Conservation (phyloP, 169 alveolate species). For the Plasmodium coatneyi region DNA sequence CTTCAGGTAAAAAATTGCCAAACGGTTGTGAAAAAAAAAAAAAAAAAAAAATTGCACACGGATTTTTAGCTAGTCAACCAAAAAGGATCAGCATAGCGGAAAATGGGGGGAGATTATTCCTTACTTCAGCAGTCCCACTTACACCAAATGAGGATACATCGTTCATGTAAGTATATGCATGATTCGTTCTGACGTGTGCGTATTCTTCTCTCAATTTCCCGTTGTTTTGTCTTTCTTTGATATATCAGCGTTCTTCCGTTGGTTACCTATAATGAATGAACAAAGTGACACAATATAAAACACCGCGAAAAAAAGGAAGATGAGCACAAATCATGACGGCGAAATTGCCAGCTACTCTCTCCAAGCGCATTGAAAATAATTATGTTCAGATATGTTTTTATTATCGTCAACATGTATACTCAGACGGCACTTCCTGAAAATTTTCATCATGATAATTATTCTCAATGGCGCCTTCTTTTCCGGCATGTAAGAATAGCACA, state of each 20-base stretch:
- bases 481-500: background rate
- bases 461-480: conserved; percentile 27
- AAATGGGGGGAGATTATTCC: background rate
- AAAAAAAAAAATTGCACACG: background rate
- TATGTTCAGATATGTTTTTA: conserved; percentile 35
- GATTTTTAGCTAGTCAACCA: background rate
- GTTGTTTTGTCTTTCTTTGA: no score
- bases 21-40: background rate
- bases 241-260: background rate
- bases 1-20: background rate
- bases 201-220: background rate
- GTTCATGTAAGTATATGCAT: background rate
- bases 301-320: background rate
- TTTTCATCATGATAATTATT: conserved; percentile 75
- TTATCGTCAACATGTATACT: conserved; percentile 61
- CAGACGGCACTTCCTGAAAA: conserved; percentile 77
- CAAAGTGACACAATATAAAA: background rate
- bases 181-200: background rate
- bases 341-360: background rate
- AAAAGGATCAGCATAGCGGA: background rate
- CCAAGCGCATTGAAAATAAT: conserved; percentile 54
- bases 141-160: background rate
- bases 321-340: background rate
- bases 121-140: background rate
- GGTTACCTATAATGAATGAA: background rate